Base-by-base conservation (phyloP, 306 rosid genomes). In the Prunus fruticosa region DNA sequence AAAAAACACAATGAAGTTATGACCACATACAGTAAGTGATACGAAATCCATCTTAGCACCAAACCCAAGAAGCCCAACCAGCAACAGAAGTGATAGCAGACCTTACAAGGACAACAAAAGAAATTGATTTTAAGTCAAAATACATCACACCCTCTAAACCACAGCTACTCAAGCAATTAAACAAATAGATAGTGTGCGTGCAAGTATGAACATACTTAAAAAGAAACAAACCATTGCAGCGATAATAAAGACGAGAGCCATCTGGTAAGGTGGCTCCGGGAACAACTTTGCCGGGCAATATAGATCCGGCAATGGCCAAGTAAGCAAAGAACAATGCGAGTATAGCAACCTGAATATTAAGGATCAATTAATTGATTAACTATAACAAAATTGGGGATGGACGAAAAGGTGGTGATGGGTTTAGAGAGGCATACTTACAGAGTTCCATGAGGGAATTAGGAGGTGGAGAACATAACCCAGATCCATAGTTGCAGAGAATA, bases 221-320 rank as follows among this genome's bases (percentile, higher is more conserved):
- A n/a, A 71, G 12, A 28, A 28, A 84, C 76, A 41, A 8, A 95
- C 98, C 98, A 85, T 92, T 96, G 96, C 99, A 92, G 64, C 93
- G 91, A 84, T 96, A 92, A 15, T 83, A 89, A 67, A 96, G 91
- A 72, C 93, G 96, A 69, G 92, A 75, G 10, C 87, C 85, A 69
- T 95, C 99, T 0, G 82, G 80, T 34, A 92, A 86, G 64, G 73
- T 77, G 62, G 82, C 92, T 27, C 97, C 98, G 34, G 89, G 90
- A 67, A 95, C 85, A 65, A 88, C 74, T 85, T 91, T 92, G 30
- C 97, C 97, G 9, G 96, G 96, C 8, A 89, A 71, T 74, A 88
- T 30, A 56, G 93, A 81, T 79, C 98, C 97, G 72, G 80, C 92
- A 76, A 96, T 65, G 22, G 91, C 93, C 90, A 92, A 80, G 89